phyloP scores from a whole-genome alignment of 163 green algal species.

The Picocystis sp. region DNA sequence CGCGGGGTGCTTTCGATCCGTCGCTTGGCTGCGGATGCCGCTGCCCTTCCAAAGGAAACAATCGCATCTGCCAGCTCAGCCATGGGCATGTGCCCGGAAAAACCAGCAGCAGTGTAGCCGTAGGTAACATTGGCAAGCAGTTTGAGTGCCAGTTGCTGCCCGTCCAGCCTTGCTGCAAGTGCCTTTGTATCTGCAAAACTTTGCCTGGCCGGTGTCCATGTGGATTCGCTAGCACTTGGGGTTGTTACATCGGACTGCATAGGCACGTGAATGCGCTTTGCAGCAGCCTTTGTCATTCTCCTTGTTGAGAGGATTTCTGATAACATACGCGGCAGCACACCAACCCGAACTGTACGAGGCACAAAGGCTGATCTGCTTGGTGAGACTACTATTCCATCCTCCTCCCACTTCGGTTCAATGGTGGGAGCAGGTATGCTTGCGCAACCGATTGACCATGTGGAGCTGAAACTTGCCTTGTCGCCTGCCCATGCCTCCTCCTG shows the following conservation, averaged over 20 bases:
- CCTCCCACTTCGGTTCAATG: too few relatives aligned
- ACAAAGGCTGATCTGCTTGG: too few relatives aligned
- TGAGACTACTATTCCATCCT: too few relatives aligned
- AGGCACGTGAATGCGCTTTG: conserved; percentile 43
- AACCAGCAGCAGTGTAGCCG: conserved; percentile 33
- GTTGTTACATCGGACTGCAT: not conserved
- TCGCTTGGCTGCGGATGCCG: conserved; percentile 54
- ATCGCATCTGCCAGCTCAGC: conserved; percentile 92
- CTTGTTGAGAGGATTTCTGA: conserved; percentile 80
- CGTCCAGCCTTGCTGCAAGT: conserved; percentile 45
- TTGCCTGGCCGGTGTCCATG: conserved; percentile 21
- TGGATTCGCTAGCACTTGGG: conserved; percentile 4
- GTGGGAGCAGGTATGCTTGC: too few relatives aligned
- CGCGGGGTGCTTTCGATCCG: conserved; percentile 48
- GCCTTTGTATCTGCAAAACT: conserved; percentile 4
- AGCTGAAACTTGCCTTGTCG: not conserved
- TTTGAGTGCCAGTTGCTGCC: conserved; percentile 88
- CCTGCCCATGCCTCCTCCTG: not conserved
- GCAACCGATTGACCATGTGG: too few relatives aligned
- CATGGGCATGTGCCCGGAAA: conserved; percentile 71
- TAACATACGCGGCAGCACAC: conserved; percentile 84
- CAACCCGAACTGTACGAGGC: conserved; percentile 11
- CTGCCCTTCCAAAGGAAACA: conserved; percentile 37
- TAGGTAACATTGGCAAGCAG: conserved; percentile 93
- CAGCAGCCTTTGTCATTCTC: conserved; percentile 81